Conservation (phyloP, 257 asterid genomes). For the Solanum peruvianum region DNA sequence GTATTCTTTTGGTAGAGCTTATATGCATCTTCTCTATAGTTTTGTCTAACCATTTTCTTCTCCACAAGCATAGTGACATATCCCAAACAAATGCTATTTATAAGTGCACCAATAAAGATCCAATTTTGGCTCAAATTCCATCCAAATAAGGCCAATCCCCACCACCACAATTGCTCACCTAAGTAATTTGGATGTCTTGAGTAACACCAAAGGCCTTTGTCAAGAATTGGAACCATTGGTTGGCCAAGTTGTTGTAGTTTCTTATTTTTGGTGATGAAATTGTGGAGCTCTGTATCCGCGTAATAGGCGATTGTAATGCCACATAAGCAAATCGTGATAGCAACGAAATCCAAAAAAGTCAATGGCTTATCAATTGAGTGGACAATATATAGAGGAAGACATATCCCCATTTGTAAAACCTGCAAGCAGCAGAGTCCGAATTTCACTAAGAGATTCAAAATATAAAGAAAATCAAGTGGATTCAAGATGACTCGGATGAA, state of each 20-base stretch:
- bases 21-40: slow-evolving; percentile 62
- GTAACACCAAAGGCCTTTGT: slow-evolving; percentile 66
- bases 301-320: slow-evolving; percentile 58
- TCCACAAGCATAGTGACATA: slow-evolving; percentile 85
- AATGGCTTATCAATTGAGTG: slow-evolving; percentile 34
- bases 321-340: slow-evolving; percentile 35
- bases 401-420: slow-evolving; percentile 74
- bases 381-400: slow-evolving; percentile 60
- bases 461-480: not conserved
- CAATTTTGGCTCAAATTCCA: slow-evolving; percentile 60
- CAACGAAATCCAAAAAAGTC: slow-evolving; percentile 47
- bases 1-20: slow-evolving; percentile 52
- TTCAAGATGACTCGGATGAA: not conserved
- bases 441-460: not conserved
- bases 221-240: slow-evolving; percentile 53
- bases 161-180: slow-evolving; percentile 99
- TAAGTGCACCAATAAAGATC: slow-evolving; percentile 54
- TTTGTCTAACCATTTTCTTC: slow-evolving; percentile 56
- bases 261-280: slow-evolving; percentile 38
- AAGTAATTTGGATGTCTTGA: slow-evolving; percentile 88
- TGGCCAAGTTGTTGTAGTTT: slow-evolving; percentile 31
- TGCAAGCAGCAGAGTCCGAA: not conserved
- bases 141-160: slow-evolving; percentile 66
- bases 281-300: slow-evolving; percentile 76
- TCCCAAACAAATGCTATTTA: slow-evolving; percentile 65